Evolutionary conservation across 176 grass and related monocot species (phyloP).

Genomic region (Poa annua): DNA sequence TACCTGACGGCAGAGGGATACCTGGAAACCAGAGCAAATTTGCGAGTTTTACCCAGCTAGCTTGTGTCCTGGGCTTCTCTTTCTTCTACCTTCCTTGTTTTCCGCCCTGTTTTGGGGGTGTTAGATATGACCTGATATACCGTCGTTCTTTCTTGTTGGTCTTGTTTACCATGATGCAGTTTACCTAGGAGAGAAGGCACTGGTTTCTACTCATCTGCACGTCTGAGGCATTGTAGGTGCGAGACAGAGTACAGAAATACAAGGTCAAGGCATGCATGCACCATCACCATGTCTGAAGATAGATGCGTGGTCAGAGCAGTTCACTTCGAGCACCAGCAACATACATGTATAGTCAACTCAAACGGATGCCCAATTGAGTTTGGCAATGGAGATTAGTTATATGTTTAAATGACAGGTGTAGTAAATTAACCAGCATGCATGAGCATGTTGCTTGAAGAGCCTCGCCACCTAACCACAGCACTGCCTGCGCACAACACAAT

Average conservation of each 20-base stretch:
- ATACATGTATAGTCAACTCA: constrained; percentile 27
- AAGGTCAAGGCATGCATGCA: constrained; percentile 34
- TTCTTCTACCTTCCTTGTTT: neutral
- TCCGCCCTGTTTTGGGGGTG: neutral
- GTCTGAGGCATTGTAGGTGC: neutral
- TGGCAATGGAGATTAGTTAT: neutral
- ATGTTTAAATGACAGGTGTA: neutral
- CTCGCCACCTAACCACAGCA: constrained; percentile 23
- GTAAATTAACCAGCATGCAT: neutral
- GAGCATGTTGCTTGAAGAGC: neutral
- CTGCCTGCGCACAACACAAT: neutral
- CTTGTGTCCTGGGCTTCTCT: no score
- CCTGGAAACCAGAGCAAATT: neutral
- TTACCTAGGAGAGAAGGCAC: neutral
- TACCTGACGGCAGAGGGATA: neutral
- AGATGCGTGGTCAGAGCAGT: constrained; percentile 3
- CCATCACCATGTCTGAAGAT: neutral
- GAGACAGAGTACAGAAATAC: neutral
- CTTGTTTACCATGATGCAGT: neutral
- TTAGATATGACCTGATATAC: neutral
- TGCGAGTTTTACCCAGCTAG: neutral
- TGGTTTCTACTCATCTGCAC: neutral
- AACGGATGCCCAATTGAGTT: constrained; percentile 20
- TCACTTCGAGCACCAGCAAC: constrained; percentile 43
- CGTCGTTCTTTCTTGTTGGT: neutral